Evolutionary conservation across 495 filamentous ascomycete genomes (phyloP).

Genomic region (Aspergillus haitiensis): DNA sequence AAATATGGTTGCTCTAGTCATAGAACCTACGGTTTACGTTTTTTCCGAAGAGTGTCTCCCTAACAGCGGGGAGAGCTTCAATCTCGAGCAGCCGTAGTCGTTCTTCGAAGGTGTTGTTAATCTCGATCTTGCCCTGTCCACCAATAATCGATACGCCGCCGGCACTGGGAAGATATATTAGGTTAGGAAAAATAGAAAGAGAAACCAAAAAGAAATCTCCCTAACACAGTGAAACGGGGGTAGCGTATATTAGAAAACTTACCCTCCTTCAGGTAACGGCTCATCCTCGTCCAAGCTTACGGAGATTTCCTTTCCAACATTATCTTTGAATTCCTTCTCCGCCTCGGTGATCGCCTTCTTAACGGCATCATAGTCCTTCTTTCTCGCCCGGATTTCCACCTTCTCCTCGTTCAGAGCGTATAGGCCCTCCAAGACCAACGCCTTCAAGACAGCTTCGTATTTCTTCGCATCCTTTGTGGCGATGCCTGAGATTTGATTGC

Average conservation of each 20-base stretch:
- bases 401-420: constrained; percentile 83
- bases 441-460: constrained; percentile 74
- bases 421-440: constrained; percentile 82
- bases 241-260: constrained; percentile 41
- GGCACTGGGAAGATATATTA: constrained; percentile 53
- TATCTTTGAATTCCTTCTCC: constrained; percentile 75
- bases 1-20: constrained; percentile 58
- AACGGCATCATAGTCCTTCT: constrained; percentile 72
- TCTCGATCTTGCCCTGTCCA: constrained; percentile 89
- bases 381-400: constrained; percentile 67
- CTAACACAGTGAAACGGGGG: too few species aligned
- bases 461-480: constrained; percentile 63
- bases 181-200: constrained; percentile 5
- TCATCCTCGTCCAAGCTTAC: constrained; percentile 77
- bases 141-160: constrained; percentile 82
- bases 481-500: constrained; percentile 63
- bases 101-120: constrained; percentile 97
- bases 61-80: constrained; percentile 80
- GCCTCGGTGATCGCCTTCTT: constrained; percentile 76
- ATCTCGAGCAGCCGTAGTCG: constrained; percentile 80
- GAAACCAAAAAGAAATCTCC: background rate
- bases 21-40: constrained; percentile 93
- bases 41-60: constrained; percentile 82
- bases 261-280: constrained; percentile 80
- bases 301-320: constrained; percentile 60